Conservation (phyloP, 83 land plant species). For the Diphasiastrum complanatum region DNA sequence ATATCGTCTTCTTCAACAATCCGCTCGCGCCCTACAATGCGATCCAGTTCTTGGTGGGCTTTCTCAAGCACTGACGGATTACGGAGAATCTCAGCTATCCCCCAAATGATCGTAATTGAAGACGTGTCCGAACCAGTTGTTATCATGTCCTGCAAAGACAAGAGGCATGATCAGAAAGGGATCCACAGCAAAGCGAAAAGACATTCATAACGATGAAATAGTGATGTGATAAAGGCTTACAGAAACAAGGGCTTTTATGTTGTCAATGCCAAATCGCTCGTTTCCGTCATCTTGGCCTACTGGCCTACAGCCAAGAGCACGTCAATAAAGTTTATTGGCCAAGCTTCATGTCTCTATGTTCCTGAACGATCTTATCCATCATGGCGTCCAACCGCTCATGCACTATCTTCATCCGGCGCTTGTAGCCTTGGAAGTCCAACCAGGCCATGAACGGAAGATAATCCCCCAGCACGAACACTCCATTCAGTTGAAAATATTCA, state of each 20-base stretch:
- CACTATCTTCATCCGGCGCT: too few species aligned
- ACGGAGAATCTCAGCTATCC: conserved; percentile 38
- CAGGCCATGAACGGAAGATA: neutral
- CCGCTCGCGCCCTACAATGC: neutral
- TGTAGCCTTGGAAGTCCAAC: neutral
- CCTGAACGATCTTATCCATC: too few species aligned
- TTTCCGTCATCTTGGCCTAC: neutral
- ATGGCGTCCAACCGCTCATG: too few species aligned
- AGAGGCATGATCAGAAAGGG: conserved; percentile 6
- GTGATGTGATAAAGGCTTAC: conserved; percentile 20
- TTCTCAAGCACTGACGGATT: conserved; percentile 12
- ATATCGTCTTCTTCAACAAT: conserved; percentile 10
- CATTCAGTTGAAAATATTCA: too few species aligned
- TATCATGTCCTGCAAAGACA: conserved; percentile 40
- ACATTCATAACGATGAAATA: conserved; percentile 20
- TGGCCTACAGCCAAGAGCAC: neutral
- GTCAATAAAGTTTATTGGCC: too few species aligned
- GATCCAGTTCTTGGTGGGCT: conserved; percentile 8
- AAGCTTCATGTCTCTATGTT: neutral
- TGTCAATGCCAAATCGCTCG: neutral
- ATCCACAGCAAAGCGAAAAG: conserved; percentile 2
- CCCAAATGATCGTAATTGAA: conserved; percentile 36
- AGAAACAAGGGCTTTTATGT: neutral
- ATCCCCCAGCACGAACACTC: too few species aligned
- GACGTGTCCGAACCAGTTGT: conserved; percentile 44